These are phyloP conservation scores for Tulasnella sp. DNA, from an alignment of 768 basidiomycete genomes.

Conservation along the genomic window DNA sequence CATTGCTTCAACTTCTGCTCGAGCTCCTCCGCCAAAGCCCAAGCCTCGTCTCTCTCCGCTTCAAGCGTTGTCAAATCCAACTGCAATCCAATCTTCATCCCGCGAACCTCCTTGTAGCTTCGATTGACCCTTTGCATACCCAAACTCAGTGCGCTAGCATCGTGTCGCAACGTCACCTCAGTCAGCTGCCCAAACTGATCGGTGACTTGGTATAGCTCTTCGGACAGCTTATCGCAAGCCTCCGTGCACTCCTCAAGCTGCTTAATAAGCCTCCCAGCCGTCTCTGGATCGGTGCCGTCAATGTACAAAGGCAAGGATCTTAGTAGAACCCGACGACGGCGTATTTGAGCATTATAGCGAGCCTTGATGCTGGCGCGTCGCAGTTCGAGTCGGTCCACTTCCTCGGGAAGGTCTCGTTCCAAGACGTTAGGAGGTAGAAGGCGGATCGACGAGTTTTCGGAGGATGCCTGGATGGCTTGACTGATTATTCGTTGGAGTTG, in stretches of 20 bases:
- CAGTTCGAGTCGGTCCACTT: background rate
- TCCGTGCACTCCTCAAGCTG: background rate
- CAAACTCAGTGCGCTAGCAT: background rate
- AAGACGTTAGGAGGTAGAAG: background rate
- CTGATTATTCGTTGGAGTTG: background rate
- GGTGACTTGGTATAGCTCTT: background rate
- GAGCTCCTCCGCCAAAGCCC: background rate
- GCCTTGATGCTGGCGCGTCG: background rate
- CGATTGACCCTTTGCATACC: background rate
- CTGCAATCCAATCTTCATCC: background rate
- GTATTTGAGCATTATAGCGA: background rate
- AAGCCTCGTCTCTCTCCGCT: background rate
- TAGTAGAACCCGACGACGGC: background rate
- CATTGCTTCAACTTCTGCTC: background rate
- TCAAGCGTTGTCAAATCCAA: background rate
- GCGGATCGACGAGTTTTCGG: background rate
- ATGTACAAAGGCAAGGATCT: background rate
- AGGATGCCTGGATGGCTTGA: background rate
- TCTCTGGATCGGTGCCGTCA: background rate
- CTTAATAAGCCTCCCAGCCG: background rate
- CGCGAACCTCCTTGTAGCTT: background rate
- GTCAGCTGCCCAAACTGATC: background rate
- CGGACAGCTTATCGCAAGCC: background rate
- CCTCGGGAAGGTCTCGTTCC: background rate
- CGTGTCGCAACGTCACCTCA: background rate